A percentile compares a stretch with the other conserved stretches of the same genome.
These are phyloP conservation scores for Inga leiocalycina DNA, from an alignment of 306 rosid species.

Conservation along the genomic window DNA sequence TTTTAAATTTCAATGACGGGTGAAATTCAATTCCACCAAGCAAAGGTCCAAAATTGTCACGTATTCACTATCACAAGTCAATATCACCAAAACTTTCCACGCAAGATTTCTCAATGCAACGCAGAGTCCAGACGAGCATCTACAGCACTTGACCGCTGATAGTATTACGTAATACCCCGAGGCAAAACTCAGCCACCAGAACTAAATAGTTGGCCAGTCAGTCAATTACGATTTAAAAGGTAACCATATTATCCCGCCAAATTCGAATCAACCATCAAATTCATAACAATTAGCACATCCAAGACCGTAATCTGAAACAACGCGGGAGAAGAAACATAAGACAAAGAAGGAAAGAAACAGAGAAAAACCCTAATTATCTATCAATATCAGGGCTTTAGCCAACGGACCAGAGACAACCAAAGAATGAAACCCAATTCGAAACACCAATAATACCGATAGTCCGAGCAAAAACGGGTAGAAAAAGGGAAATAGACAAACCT, in stretches of 20 bases:
- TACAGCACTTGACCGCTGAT: not conserved
- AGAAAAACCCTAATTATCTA: constrained; percentile 49
- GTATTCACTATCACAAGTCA: constrained; percentile 14
- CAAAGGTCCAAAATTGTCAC: constrained; percentile 24
- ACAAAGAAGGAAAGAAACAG: not conserved
- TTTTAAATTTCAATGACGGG: not conserved
- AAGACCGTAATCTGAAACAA: not conserved
- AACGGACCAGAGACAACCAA: not conserved
- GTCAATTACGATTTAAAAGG: not conserved
- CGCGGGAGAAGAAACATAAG: too few species aligned
- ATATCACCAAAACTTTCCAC: constrained; percentile 15
- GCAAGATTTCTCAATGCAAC: constrained; percentile 17
- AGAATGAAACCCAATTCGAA: not conserved
- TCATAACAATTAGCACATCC: constrained; percentile 3
- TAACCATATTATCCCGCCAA: not conserved
- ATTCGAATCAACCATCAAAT: constrained; percentile 25
- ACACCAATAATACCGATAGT: not conserved
- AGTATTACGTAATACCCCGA: not conserved
- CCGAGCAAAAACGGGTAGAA: not conserved
- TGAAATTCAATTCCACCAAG: constrained; percentile 19
- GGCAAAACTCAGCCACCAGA: not conserved
- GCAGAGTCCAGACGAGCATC: constrained; percentile 6
- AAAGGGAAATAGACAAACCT: constrained; percentile 45
- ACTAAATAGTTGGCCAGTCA: not conserved
- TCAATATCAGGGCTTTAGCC: constrained; percentile 4